Percentiles rank a stretch among this genome's conserved stretches.
Evolutionary conservation across 2,329 filamentous ascomycete genomes (phyloP).

Genomic region (Penicillium sumatraense): DNA sequence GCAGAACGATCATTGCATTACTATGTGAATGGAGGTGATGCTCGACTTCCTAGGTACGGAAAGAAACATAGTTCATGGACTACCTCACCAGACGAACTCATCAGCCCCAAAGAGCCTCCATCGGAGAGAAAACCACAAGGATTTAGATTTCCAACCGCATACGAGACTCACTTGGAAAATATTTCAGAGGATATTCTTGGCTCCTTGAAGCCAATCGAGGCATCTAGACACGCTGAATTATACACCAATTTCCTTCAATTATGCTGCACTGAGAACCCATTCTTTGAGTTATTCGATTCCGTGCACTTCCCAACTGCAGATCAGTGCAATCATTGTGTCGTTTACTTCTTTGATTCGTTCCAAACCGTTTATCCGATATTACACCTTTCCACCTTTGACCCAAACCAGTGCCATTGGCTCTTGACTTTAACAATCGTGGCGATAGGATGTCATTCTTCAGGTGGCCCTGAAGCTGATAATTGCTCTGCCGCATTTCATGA

Average conservation of each 20-base stretch:
- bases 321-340: constrained; percentile 36
- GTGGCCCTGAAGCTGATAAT: constrained; percentile 30
- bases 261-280: constrained; percentile 35
- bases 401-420: constrained; percentile 45
- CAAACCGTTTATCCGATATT: constrained; percentile 47
- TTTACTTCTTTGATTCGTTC: constrained; percentile 45
- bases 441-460: constrained; percentile 45
- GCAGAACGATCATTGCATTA: constrained; percentile 31
- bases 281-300: constrained; percentile 38
- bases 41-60: constrained; percentile 31
- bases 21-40: constrained; percentile 32
- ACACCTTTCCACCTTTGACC: constrained; percentile 43
- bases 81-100: constrained; percentile 12
- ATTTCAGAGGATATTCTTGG: constrained; percentile 18
- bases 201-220: constrained; percentile 24
- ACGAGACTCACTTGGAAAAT: constrained; percentile 21
- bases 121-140: constrained; percentile 11
- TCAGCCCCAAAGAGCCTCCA: constrained; percentile 15
- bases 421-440: constrained; percentile 45
- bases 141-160: constrained; percentile 31
- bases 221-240: constrained; percentile 34
- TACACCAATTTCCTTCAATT: constrained; percentile 35
- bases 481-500: constrained; percentile 46
- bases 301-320: constrained; percentile 33
- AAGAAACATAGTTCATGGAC: constrained; percentile 26